Conservation (phyloP, 768 basidiomycete genomes). For the Tephrocybe sp. region DNA sequence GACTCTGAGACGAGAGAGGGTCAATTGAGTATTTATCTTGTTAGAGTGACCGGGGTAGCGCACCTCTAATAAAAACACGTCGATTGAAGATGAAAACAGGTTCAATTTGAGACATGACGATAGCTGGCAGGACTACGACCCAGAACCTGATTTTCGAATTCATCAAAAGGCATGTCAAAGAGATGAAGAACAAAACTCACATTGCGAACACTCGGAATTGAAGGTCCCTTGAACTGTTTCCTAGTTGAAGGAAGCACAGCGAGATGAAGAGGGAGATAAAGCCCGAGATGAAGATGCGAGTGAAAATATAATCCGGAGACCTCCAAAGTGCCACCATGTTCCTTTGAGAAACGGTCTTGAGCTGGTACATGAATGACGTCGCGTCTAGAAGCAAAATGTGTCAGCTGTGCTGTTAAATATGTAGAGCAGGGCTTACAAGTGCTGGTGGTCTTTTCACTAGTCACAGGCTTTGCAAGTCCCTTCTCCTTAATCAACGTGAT, state of each 20-base stretch:
- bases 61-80: slow-evolving; percentile 38
- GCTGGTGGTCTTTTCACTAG: slow-evolving; percentile 36
- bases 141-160: slow-evolving; percentile 46
- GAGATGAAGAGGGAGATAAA: slow-evolving; percentile 72
- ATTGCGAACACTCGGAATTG: slow-evolving; percentile 82
- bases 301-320: slow-evolving; percentile 84
- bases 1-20: slow-evolving; percentile 43
- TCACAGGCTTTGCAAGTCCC: slow-evolving; percentile 39
- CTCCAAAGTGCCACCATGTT: slow-evolving; percentile 77
- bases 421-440: slow-evolving; percentile 38
- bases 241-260: slow-evolving; percentile 77
- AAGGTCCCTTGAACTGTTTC: slow-evolving; percentile 58
- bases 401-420: background rate
- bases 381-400: slow-evolving; percentile 48
- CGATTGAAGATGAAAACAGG: slow-evolving; percentile 80
- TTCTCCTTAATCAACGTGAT: slow-evolving; percentile 45
- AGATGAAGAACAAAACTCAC: slow-evolving; percentile 33
- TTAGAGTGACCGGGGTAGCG: background rate
- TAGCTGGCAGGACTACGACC: slow-evolving; percentile 64
- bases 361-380: slow-evolving; percentile 72
- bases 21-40: background rate
- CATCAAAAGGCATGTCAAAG: background rate
- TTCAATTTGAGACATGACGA: slow-evolving; percentile 79
- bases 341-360: slow-evolving; percentile 61
- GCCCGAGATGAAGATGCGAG: slow-evolving; percentile 71